A percentile compares a stretch with the other conserved stretches of the same genome.
Conservation (phyloP, 2,329 filamentous ascomycete species). For the Capronia coronata region DNA sequence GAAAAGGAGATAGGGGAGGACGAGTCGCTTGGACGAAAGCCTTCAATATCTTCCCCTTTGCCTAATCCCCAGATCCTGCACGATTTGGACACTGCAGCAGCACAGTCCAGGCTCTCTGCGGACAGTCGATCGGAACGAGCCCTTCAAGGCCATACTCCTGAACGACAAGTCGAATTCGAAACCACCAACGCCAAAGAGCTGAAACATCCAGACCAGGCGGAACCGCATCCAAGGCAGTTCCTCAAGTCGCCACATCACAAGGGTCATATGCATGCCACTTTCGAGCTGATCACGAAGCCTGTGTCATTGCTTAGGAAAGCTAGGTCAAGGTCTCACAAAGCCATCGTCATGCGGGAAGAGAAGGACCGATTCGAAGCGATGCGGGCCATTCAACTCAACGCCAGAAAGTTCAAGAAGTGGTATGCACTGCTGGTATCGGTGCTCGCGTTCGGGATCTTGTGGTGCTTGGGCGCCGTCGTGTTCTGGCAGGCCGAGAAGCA, state of each 20-base stretch:
- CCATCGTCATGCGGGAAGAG: conserved; percentile 56
- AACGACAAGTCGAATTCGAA: conserved; percentile 14
- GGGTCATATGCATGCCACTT: conserved; percentile 15
- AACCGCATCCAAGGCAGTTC: conserved; percentile 21
- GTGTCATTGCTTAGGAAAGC: conserved; percentile 4
- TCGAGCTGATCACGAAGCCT: conserved; percentile 14
- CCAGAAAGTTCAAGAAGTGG: conserved; percentile 64
- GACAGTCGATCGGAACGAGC: neutral
- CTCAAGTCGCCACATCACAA: conserved; percentile 10
- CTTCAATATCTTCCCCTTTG: conserved; percentile 34
- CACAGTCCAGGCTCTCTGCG: neutral
- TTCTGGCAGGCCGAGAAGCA: conserved; percentile 59
- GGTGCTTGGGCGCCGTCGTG: conserved; percentile 71
- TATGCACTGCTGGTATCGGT: conserved; percentile 63
- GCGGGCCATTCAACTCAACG: conserved; percentile 67
- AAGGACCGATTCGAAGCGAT: conserved; percentile 70
- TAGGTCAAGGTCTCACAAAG: conserved; percentile 36
- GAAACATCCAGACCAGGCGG: conserved; percentile 7
- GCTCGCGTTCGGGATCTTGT: conserved; percentile 63
- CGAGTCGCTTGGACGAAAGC: conserved; percentile 19
- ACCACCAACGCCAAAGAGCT: conserved; percentile 11
- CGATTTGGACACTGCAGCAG: conserved; percentile 20
- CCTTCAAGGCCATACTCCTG: conserved; percentile 2
- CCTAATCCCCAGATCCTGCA: conserved; percentile 28
- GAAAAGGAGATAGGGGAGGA: conserved; percentile 25